phyloP scores from a whole-genome alignment of 2,329 filamentous ascomycete genomes.

The Sclerotiophoma versabilis region DNA sequence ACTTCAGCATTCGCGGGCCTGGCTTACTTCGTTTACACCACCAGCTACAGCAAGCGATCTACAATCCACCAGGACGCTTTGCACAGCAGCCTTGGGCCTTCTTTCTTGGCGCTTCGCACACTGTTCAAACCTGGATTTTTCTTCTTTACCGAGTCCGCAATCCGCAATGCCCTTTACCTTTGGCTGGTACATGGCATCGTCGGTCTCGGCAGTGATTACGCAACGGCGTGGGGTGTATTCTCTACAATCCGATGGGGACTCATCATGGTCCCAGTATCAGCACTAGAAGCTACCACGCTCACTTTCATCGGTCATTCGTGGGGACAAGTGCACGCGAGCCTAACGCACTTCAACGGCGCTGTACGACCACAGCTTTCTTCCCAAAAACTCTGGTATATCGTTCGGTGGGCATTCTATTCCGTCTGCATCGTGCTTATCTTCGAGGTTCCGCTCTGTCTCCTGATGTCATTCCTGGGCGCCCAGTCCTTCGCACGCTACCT shows the following conservation, averaged over 20 bases:
- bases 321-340: conserved; percentile 58
- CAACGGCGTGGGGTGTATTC: conserved; percentile 77
- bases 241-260: conserved; percentile 77
- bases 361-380: conserved; percentile 28
- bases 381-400: conserved; percentile 52
- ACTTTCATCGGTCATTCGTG: conserved; percentile 72
- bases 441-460: conserved; percentile 69
- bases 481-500: conserved; percentile 69
- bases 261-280: conserved; percentile 74
- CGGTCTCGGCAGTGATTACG: conserved; percentile 67
- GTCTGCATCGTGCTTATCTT: conserved; percentile 61
- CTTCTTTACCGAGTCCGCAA: conserved; percentile 69
- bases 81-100: conserved; percentile 24
- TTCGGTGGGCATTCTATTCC: conserved; percentile 62
- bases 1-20: conserved; percentile 56
- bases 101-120: conserved; percentile 55
- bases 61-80: conserved; percentile 16
- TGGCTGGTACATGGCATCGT: conserved; percentile 74
- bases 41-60: conserved; percentile 45
- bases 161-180: conserved; percentile 73
- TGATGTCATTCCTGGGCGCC: conserved; percentile 67
- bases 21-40: conserved; percentile 62
- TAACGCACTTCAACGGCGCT: conserved; percentile 35
- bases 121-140: conserved; percentile 65
- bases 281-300: conserved; percentile 69